Conservation (phyloP, 2,329 filamentous ascomycete species). For the Ophiostoma ips region DNA sequence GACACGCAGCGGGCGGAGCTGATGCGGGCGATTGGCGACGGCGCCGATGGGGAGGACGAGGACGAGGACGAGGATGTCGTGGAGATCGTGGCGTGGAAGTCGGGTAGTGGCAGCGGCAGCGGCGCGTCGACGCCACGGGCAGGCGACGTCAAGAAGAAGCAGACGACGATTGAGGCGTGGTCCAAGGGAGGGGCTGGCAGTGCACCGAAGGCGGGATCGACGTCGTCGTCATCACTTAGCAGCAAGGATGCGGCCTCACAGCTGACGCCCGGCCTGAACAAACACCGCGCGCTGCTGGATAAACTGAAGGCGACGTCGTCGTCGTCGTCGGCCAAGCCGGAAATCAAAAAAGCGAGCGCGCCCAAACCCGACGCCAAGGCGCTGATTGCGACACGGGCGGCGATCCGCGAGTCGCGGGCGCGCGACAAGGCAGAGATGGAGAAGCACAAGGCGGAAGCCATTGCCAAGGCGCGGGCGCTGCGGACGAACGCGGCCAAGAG, state of each 20-base stretch:
- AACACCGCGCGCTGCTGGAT: constrained; percentile 29
- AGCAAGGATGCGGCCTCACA: constrained; percentile 34
- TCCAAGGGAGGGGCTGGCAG: constrained; percentile 5
- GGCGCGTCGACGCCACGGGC: neutral
- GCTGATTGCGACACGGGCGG: constrained; percentile 27
- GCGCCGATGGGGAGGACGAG: constrained; percentile 37
- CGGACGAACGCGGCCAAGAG: constrained; percentile 49
- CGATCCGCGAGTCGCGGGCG: constrained; percentile 61
- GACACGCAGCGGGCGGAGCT: constrained; percentile 77
- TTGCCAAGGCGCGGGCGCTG: constrained; percentile 54
- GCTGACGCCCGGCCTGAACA: constrained; percentile 31
- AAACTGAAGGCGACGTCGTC: constrained; percentile 25
- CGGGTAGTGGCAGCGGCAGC: neutral
- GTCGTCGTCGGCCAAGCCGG: neutral
- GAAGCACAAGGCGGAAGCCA: constrained; percentile 55
- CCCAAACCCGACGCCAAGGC: constrained; percentile 26
- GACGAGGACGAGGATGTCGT: neutral
- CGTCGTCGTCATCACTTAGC: constrained; percentile 17
- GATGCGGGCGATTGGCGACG: constrained; percentile 45
- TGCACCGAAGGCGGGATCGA: neutral
- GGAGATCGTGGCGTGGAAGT: constrained; percentile 22
- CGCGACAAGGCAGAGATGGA: constrained; percentile 62
- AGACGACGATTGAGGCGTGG: constrained; percentile 15
- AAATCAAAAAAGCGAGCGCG: constrained; percentile 23
- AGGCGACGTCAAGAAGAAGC: constrained; percentile 18